A percentile compares a stretch with the other conserved stretches of the same genome.
Conservation (phyloP, 129 eudicot species). For the Solidago caesia region DNA sequence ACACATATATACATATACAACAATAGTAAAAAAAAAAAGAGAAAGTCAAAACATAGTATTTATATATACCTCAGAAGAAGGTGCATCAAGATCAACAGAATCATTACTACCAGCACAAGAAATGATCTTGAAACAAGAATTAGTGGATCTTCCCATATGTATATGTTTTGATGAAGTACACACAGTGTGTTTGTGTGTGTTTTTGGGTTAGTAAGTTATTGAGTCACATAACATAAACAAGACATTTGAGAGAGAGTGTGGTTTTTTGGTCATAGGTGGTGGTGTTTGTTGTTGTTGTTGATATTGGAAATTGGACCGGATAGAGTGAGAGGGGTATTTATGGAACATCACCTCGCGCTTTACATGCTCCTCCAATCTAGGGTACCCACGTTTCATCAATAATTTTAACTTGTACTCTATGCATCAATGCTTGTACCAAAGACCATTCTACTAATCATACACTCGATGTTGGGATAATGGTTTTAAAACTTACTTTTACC, state of each 20-base stretch:
- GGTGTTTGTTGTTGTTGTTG: slow-evolving; percentile 17
- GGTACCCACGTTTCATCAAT: background rate
- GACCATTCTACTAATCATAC: too few species aligned
- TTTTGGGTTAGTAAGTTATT: background rate
- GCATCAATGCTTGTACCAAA: too few species aligned
- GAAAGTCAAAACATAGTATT: too few species aligned
- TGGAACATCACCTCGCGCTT: slow-evolving; percentile 11
- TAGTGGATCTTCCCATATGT: slow-evolving; percentile 66
- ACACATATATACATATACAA: background rate
- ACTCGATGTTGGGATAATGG: too few species aligned
- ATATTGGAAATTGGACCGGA: slow-evolving; percentile 35
- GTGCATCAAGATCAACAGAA: slow-evolving; percentile 53
- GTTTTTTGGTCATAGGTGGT: background rate
- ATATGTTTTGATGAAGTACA: background rate
- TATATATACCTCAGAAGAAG: slow-evolving; percentile 43
- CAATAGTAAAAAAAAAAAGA: background rate
- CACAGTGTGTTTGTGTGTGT: background rate
- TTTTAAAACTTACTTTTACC: too few species aligned
- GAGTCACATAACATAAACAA: background rate
- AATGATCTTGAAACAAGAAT: slow-evolving; percentile 74
- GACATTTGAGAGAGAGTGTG: slow-evolving; percentile 25
- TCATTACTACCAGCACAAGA: slow-evolving; percentile 52
- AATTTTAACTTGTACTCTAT: slow-evolving; percentile 2
- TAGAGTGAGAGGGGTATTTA: slow-evolving; percentile 33
- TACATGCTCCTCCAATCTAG: slow-evolving; percentile 21